Conservation (phyloP, 768 basidiomycete species). For the Lentinula sp. region DNA sequence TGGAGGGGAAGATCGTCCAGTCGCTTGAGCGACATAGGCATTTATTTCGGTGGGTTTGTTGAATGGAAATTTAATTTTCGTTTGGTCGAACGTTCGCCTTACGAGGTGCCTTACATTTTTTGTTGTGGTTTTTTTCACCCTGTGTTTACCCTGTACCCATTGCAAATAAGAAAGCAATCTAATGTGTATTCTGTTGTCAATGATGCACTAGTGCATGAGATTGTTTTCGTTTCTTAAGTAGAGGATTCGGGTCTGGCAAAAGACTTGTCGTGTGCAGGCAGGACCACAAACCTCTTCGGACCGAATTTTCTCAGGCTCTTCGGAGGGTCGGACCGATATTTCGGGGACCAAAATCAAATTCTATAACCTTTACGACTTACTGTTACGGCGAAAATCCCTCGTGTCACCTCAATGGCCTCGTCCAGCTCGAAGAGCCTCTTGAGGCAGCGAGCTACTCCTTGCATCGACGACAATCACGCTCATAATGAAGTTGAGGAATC, state of each 20-base stretch:
- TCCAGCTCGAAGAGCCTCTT: slow-evolving; percentile 7
- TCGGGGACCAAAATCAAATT: not conserved
- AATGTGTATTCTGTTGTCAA: too few species aligned
- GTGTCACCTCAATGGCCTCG: not conserved
- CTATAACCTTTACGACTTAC: not conserved
- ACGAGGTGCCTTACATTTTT: not conserved
- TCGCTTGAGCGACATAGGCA: not conserved
- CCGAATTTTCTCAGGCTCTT: not conserved
- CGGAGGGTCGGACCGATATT: not conserved
- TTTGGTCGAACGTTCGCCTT: not conserved
- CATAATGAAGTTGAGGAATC: slow-evolving; percentile 17
- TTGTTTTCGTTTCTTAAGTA: too few species aligned
- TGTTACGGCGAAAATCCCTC: not conserved
- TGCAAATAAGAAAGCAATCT: too few species aligned
- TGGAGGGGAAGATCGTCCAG: not conserved
- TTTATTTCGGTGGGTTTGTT: not conserved
- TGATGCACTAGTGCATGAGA: too few species aligned
- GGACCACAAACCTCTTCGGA: not conserved
- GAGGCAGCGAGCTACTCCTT: slow-evolving; percentile 2
- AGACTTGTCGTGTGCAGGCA: too few species aligned
- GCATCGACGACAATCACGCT: not conserved
- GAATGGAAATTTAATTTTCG: not conserved
- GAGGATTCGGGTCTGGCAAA: too few species aligned
- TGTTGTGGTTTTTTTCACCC: too few species aligned
- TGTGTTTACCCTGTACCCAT: too few species aligned